These are phyloP conservation scores for Colletotrichum theobromicola DNA, from an alignment of 2,329 filamentous ascomycete genomes.

Conservation along the genomic window DNA sequence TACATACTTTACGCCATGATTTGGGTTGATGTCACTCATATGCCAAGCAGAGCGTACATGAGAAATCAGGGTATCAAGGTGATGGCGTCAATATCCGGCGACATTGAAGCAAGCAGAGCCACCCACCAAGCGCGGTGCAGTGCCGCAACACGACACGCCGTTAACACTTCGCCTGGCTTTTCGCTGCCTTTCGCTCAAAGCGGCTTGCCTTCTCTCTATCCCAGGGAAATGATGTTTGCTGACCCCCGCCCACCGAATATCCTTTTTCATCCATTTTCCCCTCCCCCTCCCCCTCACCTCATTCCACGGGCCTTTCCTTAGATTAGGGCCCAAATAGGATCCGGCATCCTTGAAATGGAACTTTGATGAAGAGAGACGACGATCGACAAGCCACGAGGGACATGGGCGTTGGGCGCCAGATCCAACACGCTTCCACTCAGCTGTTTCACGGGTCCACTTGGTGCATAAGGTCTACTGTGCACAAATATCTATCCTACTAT, in stretches of 20 bases:
- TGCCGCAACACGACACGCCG: not conserved
- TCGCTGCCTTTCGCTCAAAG: not conserved
- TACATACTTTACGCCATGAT: not conserved
- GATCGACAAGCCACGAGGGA: slow-evolving; percentile 15
- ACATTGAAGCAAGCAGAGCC: not conserved
- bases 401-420: slow-evolving; percentile 3
- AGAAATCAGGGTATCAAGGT: not conserved
- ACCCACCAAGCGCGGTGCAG: not conserved
- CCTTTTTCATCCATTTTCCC: slow-evolving; percentile 1
- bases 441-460: not conserved
- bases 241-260: slow-evolving; percentile 8
- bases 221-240: slow-evolving; percentile 19
- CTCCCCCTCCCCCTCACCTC: not conserved
- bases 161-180: not conserved
- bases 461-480: not conserved
- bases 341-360: slow-evolving; percentile 1
- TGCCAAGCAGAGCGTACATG: not conserved
- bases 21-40: not conserved
- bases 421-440: not conserved
- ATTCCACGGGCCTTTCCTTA: slow-evolving; percentile 6
- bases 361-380: slow-evolving; percentile 4
- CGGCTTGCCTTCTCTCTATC: not conserved
- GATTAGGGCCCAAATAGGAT: slow-evolving; percentile 3
- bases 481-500: not conserved
- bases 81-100: not conserved